Evolutionary conservation across 192 early-diverging fungal genomes (phyloP), one percentile per base, ranked within the genome.

Genomic region (Mortierella hygrophila): DNA sequence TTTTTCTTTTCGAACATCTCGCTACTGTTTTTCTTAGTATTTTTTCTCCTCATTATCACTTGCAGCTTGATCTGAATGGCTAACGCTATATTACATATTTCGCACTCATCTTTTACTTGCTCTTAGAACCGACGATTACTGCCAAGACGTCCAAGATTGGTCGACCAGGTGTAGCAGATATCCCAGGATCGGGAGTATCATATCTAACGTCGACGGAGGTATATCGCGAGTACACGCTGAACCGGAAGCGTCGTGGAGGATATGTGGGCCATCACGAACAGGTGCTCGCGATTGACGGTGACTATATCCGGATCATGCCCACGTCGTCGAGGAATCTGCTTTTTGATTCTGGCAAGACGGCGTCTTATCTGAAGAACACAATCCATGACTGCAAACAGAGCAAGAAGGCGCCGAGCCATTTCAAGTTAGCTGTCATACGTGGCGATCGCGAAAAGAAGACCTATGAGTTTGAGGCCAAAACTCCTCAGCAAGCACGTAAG

Each of bases 211-310:
- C 84, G 15, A 65, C 79, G 15, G 84, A 86, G 52, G 79, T 86
- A 3, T 86, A 81, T 78, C 79, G 76, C 29, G 84, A 97, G 85
- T 99, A 97, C 81, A 93, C 88, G 1, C 95, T 99, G 21, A 90
- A 93, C 74, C 95, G 97, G 52, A 96, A 97, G 68, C 93, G 93
- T 44, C 93, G 97, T 76, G 87, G 84, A 40, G 95, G 98, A 92
- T 95, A 95, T 89, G 91, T 94, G 11, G 95, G 97, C n/a, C 90
- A 91, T 57, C 94, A 95, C 65, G 96, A 97, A 70, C 93, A 97
- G 44, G 88, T 94, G 35, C 91, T 99, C n/a, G 97, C 96, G 0
- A 97, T 99, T 78, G 97, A 99, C 87, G 98, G 97, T 15, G 97
- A 97, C 63, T 95, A 97, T 68, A 93, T 99, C 38, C 95, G 97